Evolutionary conservation across 2,329 filamentous ascomycete species (phyloP).

Genomic region (Diaporthe eres): DNA sequence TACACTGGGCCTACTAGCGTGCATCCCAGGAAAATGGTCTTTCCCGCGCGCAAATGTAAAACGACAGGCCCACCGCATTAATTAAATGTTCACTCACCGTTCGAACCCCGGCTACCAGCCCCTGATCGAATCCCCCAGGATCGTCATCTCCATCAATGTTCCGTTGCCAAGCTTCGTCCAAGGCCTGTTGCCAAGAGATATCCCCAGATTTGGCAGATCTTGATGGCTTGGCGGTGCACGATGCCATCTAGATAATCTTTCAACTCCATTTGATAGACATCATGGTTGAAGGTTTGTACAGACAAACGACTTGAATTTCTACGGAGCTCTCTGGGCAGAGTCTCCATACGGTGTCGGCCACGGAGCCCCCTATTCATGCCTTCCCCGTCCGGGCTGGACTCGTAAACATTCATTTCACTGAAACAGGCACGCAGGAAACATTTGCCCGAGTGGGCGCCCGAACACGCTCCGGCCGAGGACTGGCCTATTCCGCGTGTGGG

Average conservation of each 20-base stretch:
- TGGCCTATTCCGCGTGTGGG: neutral
- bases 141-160: neutral
- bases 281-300: too few species aligned
- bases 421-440: constrained; percentile 34
- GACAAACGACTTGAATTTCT: neutral
- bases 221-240: neutral
- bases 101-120: neutral
- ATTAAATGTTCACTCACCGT: constrained; percentile 24
- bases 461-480: neutral
- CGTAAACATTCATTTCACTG: constrained; percentile 36
- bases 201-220: constrained; percentile 18
- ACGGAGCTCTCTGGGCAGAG: neutral
- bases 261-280: neutral
- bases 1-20: neutral
- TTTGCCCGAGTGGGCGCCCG: constrained; percentile 26
- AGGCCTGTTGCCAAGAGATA: constrained; percentile 24
- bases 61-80: constrained; percentile 22
- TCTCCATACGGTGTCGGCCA: neutral
- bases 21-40: neutral
- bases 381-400: neutral
- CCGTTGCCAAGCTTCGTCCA: constrained; percentile 11
- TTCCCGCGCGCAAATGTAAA: neutral
- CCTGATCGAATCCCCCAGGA: neutral
- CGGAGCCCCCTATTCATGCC: neutral
- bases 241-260: neutral